Conservation (phyloP, 257 asterid genomes). For the Solanum raphanifolium region DNA sequence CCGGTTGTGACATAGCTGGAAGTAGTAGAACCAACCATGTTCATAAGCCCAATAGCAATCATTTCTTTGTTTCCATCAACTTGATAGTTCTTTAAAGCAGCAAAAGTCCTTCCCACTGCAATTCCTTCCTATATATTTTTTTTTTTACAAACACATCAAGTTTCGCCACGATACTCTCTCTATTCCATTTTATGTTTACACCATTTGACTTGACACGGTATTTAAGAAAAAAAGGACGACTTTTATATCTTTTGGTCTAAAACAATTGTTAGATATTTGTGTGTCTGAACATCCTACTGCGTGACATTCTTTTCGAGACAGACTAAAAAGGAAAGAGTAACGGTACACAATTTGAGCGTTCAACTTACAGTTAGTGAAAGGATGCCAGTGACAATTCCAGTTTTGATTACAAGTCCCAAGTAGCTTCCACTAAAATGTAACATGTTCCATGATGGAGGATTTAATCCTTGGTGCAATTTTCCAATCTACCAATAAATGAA, state of each 20-base stretch:
- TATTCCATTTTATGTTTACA: neutral
- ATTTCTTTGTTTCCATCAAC: conserved; percentile 93
- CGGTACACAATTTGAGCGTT: too few species aligned
- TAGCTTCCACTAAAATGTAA: conserved; percentile 50
- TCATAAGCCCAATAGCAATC: conserved; percentile 90
- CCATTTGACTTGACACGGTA: neutral
- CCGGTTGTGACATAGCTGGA: conserved; percentile 88
- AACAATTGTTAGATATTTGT: neutral
- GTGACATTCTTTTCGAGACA: too few species aligned
- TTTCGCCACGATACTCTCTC: neutral
- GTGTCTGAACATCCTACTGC: accelerated
- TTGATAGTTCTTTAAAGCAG: conserved; percentile 81
- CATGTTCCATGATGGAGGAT: conserved; percentile 93
- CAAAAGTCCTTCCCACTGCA: conserved; percentile 93
- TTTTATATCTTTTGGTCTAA: accelerated
- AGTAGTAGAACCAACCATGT: conserved; percentile 75
- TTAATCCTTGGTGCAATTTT: conserved; percentile 60
- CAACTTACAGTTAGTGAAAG: conserved; percentile 64
- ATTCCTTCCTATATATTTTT: conserved; percentile 61
- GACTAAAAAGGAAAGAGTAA: neutral
- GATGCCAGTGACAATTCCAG: conserved; percentile 80
- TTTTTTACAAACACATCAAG: neutral
- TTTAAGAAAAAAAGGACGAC: neutral
- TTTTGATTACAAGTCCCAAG: conserved; percentile 57
- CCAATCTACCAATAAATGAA: conserved; percentile 44